Evolutionary conservation across 208 protist genomes (phyloP).

Genomic region (Vickermania ingenoplastis): DNA sequence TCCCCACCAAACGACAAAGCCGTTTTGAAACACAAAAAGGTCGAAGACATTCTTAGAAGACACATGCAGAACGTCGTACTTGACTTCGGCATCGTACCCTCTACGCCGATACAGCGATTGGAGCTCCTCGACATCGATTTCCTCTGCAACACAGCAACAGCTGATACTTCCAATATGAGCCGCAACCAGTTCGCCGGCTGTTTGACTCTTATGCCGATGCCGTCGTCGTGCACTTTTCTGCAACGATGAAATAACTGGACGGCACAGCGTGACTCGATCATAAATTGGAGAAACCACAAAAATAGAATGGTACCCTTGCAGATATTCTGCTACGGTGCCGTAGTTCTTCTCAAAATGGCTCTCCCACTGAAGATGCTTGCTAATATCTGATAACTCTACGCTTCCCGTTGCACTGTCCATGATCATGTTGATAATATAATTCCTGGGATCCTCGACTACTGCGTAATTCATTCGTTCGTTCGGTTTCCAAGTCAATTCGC

Average conservation of each 20-base stretch:
- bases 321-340: slow-evolving; percentile 45
- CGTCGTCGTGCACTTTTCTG: neutral
- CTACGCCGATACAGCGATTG: slow-evolving; percentile 35
- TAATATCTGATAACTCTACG: slow-evolving; percentile 35
- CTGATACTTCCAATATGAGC: slow-evolving; percentile 53
- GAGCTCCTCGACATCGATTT: slow-evolving; percentile 34
- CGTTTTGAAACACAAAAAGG: slow-evolving; percentile 51
- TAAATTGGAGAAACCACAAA: slow-evolving; percentile 63
- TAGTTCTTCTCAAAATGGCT: slow-evolving; percentile 28
- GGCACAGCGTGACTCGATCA: slow-evolving; percentile 48
- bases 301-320: slow-evolving; percentile 70
- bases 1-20: slow-evolving; percentile 71
- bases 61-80: slow-evolving; percentile 50
- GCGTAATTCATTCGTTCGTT: neutral
- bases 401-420: slow-evolving; percentile 33
- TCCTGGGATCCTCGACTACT: slow-evolving; percentile 35
- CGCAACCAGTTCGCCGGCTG: slow-evolving; percentile 23
- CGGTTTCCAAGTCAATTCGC: neutral
- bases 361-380: slow-evolving; percentile 32
- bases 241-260: slow-evolving; percentile 4
- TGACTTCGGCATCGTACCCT: slow-evolving; percentile 33
- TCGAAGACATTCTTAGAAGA: slow-evolving; percentile 33
- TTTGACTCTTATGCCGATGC: neutral
- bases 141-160: slow-evolving; percentile 39
- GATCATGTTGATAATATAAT: slow-evolving; percentile 42